phyloP scores from a whole-genome alignment of 2,329 filamentous ascomycete genomes.

The Hypoxylon sp. region DNA sequence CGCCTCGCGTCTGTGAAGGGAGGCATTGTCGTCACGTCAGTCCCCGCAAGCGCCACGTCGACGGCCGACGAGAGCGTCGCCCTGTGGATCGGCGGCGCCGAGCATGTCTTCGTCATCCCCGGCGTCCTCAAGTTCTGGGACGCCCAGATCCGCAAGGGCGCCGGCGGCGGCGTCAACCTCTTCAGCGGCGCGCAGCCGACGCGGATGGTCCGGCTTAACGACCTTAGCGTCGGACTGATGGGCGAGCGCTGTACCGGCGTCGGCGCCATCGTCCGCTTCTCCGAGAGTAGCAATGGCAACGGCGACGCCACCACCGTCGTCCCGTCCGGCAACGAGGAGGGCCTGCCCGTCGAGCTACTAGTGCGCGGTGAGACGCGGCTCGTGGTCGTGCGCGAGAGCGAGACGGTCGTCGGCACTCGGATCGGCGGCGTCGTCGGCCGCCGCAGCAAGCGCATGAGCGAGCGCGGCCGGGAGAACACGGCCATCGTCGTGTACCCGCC shows the following conservation, averaged over 20 bases:
- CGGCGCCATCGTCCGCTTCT: conserved; percentile 52
- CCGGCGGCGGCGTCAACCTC: conserved; percentile 60
- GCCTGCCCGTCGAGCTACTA: conserved; percentile 61
- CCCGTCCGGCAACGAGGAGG: conserved; percentile 46
- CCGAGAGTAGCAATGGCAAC: conserved; percentile 37
- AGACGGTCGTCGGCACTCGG: conserved; percentile 56
- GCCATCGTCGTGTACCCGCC: conserved; percentile 65
- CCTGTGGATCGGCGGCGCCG: conserved; percentile 64
- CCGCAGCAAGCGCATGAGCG: conserved; percentile 42
- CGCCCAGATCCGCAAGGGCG: conserved; percentile 61
- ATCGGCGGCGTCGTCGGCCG: conserved; percentile 50
- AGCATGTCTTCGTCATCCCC: conserved; percentile 65
- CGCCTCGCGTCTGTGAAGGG: conserved; percentile 61
- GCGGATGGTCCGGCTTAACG: conserved; percentile 63
- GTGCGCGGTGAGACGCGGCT: conserved; percentile 64
- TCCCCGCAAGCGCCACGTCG: conserved; percentile 54
- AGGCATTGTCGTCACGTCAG: conserved; percentile 58
- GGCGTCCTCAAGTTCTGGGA: conserved; percentile 66
- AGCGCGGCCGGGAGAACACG: conserved; percentile 51
- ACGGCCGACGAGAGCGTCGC: conserved; percentile 62
- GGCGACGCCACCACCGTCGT: conserved; percentile 38
- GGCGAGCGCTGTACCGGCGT: conserved; percentile 65
- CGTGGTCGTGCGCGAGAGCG: conserved; percentile 62
- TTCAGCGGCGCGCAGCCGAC: conserved; percentile 64
- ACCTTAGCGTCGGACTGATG: conserved; percentile 61